These are phyloP conservation scores for Chenopodium quinoa DNA, from an alignment of 148 eudicot species.

Conservation along the genomic window DNA sequence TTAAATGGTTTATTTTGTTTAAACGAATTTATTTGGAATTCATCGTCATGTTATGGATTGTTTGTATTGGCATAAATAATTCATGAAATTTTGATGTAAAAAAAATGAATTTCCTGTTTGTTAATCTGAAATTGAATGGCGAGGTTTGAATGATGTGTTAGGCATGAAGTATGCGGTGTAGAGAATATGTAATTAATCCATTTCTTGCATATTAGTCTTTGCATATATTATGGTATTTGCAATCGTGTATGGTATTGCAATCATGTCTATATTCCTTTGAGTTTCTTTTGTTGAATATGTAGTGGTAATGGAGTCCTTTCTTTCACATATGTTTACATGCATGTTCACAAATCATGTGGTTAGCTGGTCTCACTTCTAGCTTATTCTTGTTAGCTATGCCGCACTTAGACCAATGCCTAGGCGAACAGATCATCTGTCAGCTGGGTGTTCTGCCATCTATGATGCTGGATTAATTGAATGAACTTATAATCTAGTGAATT, in stretches of 20 bases:
- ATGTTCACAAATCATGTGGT: not conserved
- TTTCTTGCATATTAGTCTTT: too few species aligned
- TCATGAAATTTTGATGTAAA: not conserved
- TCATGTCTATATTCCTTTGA: not conserved
- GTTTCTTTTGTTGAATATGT: not conserved
- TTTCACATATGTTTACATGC: not conserved
- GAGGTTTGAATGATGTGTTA: too few species aligned
- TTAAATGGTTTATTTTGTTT: too few species aligned
- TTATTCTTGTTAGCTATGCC: constrained; percentile 30
- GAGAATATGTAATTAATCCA: too few species aligned
- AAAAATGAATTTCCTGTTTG: too few species aligned
- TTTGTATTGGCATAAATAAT: not conserved
- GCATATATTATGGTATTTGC: too few species aligned
- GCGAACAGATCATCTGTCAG: constrained; percentile 20
- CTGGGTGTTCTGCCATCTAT: constrained; percentile 22
- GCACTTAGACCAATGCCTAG: constrained; percentile 19
- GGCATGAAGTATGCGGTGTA: too few species aligned
- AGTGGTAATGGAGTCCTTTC: not conserved
- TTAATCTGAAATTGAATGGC: too few species aligned
- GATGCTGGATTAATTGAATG: constrained; percentile 25
- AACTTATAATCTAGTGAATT: constrained; percentile 25
- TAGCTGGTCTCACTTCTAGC: constrained; percentile 23
- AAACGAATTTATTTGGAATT: not conserved
- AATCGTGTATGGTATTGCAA: too few species aligned
- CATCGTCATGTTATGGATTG: not conserved